Conservation (phyloP, 345 rosid species). For the Eucalyptus cloeziana region DNA sequence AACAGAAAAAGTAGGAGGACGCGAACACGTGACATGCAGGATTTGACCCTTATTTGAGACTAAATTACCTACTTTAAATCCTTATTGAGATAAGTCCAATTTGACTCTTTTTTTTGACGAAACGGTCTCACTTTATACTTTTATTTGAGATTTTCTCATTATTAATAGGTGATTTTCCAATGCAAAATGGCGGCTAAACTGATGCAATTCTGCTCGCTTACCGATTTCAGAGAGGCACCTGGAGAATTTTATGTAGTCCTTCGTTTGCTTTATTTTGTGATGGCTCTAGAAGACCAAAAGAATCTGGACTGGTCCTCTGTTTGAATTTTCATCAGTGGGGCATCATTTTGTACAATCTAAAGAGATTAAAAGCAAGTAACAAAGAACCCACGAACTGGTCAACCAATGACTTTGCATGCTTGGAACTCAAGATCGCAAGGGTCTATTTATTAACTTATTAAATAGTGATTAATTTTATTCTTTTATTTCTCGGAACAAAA, state of each 20-base stretch:
- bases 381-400: neutral
- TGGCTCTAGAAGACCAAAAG: neutral
- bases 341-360: neutral
- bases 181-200: neutral
- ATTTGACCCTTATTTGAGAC: no score
- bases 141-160: no score
- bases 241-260: neutral
- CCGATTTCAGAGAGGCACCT: neutral
- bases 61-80: no score
- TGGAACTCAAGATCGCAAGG: neutral
- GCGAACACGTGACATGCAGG: no score
- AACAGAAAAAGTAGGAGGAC: no score
- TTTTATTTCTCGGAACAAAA: no score
- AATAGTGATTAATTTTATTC: no score
- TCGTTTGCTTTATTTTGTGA: neutral
- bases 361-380: neutral
- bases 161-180: neutral
- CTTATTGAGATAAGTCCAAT: no score
- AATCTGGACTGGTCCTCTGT: neutral
- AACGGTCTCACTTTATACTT: no score
- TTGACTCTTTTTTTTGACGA: no score
- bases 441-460: no score
- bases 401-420: neutral
- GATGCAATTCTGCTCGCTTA: neutral
- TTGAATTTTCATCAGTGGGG: neutral